A percentile compares a stretch with the other conserved stretches of the same genome.
phyloP scores from a whole-genome alignment of 352 stramenopile genomes.

The Globisporangium abappressorium region DNA sequence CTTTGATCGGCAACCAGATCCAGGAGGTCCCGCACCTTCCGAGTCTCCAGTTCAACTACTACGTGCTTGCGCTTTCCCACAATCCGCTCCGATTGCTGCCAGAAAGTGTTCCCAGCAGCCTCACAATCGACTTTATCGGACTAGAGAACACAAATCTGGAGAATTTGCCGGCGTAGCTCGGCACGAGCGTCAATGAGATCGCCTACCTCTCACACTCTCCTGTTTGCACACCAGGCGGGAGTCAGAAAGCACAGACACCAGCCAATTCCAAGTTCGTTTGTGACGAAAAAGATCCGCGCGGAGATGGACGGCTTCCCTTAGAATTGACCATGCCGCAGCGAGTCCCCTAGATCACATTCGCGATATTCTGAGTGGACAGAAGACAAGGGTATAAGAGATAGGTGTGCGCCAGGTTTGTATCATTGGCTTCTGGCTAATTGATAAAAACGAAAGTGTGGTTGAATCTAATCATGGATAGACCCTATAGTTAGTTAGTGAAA shows the following conservation, averaged over 20 bases:
- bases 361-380: not conserved
- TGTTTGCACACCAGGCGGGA: not conserved
- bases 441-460: no score
- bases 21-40: slow-evolving; percentile 9
- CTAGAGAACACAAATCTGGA: slow-evolving; percentile 19
- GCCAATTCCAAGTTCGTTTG: not conserved
- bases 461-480: not conserved
- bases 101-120: slow-evolving; percentile 1
- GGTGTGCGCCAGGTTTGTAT: no score
- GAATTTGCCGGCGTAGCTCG: slow-evolving; percentile 15
- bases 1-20: slow-evolving; percentile 16
- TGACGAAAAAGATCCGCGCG: slow-evolving; percentile 12
- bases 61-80: slow-evolving; percentile 25
- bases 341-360: not conserved
- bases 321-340: not conserved
- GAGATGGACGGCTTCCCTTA: slow-evolving; percentile 5
- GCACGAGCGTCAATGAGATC: slow-evolving; percentile 5
- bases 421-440: no score
- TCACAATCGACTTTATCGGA: slow-evolving; percentile 19
- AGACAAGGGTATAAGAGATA: not conserved
- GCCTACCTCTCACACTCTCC: slow-evolving; percentile 6
- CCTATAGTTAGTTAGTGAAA: not conserved
- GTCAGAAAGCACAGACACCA: not conserved
- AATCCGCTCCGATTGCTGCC: slow-evolving; percentile 23
- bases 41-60: slow-evolving; percentile 9